A percentile compares a stretch with the other conserved stretches of the same genome.
Evolutionary conservation across 2,329 filamentous ascomycete genomes (phyloP).

Genomic region (Exserohilum turcica): DNA sequence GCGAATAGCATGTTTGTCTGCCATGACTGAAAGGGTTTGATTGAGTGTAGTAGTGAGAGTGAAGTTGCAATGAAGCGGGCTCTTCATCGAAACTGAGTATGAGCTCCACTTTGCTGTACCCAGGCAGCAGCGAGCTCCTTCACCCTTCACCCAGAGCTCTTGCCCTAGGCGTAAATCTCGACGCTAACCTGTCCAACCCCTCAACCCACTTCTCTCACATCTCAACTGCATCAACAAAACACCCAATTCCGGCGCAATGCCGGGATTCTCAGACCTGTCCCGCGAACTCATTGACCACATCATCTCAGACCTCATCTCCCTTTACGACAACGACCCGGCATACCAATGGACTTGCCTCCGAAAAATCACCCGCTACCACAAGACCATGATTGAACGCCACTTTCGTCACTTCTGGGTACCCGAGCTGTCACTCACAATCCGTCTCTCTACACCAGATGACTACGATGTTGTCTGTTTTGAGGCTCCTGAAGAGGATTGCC

Average conservation of each 20-base stretch:
- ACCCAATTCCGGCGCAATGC: not conserved
- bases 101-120: not conserved
- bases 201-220: too few relatives aligned
- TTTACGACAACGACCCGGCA: slow-evolving; percentile 6
- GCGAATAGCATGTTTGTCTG: too few relatives aligned
- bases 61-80: not conserved
- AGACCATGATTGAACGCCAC: slow-evolving; percentile 3
- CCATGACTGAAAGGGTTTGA: too few relatives aligned
- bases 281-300: slow-evolving; percentile 11
- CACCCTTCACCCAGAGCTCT: too few relatives aligned
- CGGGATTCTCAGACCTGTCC: not conserved
- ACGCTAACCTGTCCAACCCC: not conserved
- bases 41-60: too few relatives aligned
- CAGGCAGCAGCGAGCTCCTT: not conserved
- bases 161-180: too few relatives aligned
- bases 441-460: not conserved
- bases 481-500: not conserved
- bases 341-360: slow-evolving; percentile 14
- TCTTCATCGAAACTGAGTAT: not conserved
- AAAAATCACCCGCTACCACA: slow-evolving; percentile 6
- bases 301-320: slow-evolving; percentile 5
- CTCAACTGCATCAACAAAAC: too few relatives aligned
- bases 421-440: not conserved
- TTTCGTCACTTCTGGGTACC: slow-evolving; percentile 11
- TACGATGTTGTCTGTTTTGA: not conserved